Conservation (phyloP, 176 grass and related monocot genomes). For the Rhynchospora tenuis region DNA sequence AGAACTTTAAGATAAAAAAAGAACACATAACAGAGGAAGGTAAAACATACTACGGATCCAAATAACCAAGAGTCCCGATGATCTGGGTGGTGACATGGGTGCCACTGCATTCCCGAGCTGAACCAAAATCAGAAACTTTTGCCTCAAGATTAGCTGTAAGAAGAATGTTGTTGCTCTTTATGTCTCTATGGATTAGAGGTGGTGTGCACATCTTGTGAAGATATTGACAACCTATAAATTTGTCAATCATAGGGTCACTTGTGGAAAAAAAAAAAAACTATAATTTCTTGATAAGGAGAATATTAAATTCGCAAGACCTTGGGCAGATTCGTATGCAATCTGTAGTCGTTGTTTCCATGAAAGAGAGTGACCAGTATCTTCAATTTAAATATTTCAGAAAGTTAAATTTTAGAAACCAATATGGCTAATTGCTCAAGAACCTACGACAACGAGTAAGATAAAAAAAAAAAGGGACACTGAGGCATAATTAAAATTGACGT, state of each 20-base stretch:
- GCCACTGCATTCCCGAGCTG: not conserved
- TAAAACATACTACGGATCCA: conserved; percentile 41
- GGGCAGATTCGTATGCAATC: too few relatives aligned
- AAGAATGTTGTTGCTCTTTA: conserved; percentile 12
- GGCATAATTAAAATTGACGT: too few relatives aligned
- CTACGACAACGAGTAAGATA: too few relatives aligned
- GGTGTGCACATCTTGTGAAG: conserved; percentile 15
- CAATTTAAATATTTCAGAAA: not conserved
- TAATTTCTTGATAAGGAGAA: not conserved
- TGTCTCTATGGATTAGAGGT: not conserved
- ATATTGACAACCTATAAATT: not conserved
- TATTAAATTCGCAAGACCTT: too few relatives aligned
- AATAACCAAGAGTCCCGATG: conserved; percentile 30
- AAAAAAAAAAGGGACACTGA: too few relatives aligned
- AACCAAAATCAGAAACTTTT: conserved; percentile 22
- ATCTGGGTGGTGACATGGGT: conserved; percentile 20
- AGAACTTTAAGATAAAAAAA: not conserved
- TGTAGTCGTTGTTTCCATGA: too few relatives aligned
- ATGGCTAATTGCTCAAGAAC: too few relatives aligned
- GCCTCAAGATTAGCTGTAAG: not conserved
- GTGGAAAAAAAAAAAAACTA: not conserved
- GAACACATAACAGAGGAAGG: too few relatives aligned
- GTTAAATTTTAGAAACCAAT: not conserved
- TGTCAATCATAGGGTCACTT: not conserved
- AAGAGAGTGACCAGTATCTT: too few relatives aligned